A percentile compares a stretch with the other conserved stretches of the same genome.
Conservation (phyloP, 768 basidiomycete species). For the Lactarius hengduanensis region DNA sequence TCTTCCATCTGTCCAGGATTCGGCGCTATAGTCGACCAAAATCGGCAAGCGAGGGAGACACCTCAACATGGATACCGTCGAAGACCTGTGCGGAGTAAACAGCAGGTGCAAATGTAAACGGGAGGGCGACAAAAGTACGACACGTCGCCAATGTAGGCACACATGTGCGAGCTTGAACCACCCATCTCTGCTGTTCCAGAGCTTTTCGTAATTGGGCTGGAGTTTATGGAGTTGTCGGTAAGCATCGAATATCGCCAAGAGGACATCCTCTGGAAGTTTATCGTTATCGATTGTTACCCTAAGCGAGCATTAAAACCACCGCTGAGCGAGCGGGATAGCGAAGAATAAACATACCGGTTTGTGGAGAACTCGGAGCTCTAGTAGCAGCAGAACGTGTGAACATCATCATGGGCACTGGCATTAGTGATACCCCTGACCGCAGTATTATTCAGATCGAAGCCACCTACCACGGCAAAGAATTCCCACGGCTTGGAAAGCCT, state of each 20-base stretch:
- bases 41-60: background rate
- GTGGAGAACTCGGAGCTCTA: background rate
- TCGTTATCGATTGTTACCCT: background rate
- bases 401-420: background rate
- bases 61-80: background rate
- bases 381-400: background rate
- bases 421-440: no score
- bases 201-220: background rate
- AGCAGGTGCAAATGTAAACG: slow-evolving; percentile 2
- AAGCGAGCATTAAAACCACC: background rate
- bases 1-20: background rate
- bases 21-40: background rate
- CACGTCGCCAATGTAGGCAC: slow-evolving; percentile 8
- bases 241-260: slow-evolving; percentile 6
- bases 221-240: background rate
- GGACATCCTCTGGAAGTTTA: background rate
- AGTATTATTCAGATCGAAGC: no score
- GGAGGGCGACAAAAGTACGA: background rate
- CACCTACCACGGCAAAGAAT: no score
- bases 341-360: background rate
- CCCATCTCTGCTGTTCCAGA: slow-evolving; percentile 2
- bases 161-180: slow-evolving; percentile 19
- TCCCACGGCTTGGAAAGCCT: no score
- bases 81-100: background rate
- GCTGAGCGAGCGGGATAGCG: background rate